Conservation (phyloP, 148 eudicot genomes). For the Camellia granthamiana region DNA sequence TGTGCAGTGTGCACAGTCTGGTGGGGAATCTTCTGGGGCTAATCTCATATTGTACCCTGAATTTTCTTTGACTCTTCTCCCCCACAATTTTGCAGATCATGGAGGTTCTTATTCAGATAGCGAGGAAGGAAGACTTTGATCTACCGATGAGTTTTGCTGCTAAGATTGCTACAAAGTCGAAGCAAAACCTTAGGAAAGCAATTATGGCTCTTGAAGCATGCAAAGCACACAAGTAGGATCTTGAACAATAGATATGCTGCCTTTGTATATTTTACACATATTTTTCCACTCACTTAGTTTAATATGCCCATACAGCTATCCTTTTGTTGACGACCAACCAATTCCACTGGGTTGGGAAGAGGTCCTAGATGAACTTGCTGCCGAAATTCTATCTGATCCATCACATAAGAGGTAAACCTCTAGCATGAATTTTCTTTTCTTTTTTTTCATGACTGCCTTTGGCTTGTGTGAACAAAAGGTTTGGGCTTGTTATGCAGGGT, state of each 20-base stretch:
- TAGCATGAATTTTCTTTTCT: background rate
- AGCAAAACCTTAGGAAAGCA: slow-evolving; percentile 45
- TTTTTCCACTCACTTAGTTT: background rate
- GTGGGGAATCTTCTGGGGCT: background rate
- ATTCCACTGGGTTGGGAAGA: slow-evolving; percentile 54
- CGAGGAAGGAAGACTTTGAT: slow-evolving; percentile 42
- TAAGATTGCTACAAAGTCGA: slow-evolving; percentile 43
- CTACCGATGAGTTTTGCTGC: slow-evolving; percentile 40
- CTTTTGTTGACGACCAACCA: slow-evolving; percentile 52
- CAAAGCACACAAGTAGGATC: slow-evolving; percentile 44
- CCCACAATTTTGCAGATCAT: slow-evolving; percentile 25
- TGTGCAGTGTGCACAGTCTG: background rate
- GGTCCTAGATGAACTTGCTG: slow-evolving; percentile 38
- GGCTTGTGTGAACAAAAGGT: background rate
- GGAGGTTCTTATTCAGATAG: slow-evolving; percentile 51
- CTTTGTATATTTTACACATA: background rate
- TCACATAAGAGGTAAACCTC: slow-evolving; percentile 31
- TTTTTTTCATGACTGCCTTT: too few species aligned
- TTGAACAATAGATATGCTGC: too few species aligned
- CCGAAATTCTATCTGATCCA: slow-evolving; percentile 46
- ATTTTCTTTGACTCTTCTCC: background rate
- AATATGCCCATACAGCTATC: slow-evolving; percentile 32
- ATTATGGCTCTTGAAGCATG: slow-evolving; percentile 66
- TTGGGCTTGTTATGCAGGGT: background rate
- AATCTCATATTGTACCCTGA: background rate